A percentile compares a stretch with the other conserved stretches of the same genome.
These are phyloP conservation scores for Tuber brumale DNA, from an alignment of 495 filamentous ascomycete genomes.

Conservation along the genomic window DNA sequence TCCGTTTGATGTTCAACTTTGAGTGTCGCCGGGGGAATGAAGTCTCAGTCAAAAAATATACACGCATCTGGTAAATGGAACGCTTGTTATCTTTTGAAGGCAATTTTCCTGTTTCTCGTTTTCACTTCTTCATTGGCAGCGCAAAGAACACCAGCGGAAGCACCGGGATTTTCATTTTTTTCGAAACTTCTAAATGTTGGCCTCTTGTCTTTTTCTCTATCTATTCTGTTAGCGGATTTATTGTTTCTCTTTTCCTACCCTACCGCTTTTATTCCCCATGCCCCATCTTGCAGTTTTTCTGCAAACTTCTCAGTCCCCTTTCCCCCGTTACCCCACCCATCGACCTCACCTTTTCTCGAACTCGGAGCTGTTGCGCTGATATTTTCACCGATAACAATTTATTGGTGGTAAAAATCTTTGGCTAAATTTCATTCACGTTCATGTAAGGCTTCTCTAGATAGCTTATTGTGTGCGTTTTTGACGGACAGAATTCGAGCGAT, in stretches of 20 bases:
- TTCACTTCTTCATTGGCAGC: slow-evolving; percentile 30
- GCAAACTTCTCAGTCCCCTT: neutral
- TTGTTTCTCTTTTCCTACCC: slow-evolving; percentile 16
- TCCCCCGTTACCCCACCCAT: neutral
- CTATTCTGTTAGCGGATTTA: slow-evolving; percentile 36
- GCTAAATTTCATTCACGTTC: neutral
- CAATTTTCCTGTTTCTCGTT: slow-evolving; percentile 24
- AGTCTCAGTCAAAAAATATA: slow-evolving; percentile 34
- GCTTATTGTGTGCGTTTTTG: slow-evolving; percentile 5
- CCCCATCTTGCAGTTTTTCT: slow-evolving; percentile 1
- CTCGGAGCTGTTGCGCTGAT: neutral
- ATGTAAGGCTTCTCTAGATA: slow-evolving; percentile 5
- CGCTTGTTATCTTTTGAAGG: slow-evolving; percentile 35
- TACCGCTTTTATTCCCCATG: neutral
- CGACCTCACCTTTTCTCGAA: neutral
- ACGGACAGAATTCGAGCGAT: slow-evolving; percentile 1
- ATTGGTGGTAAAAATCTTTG: neutral
- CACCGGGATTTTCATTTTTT: slow-evolving; percentile 7
- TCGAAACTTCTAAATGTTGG: slow-evolving; percentile 27
- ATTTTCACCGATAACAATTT: slow-evolving; percentile 2
- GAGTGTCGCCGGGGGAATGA: slow-evolving; percentile 22
- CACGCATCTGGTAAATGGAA: slow-evolving; percentile 34
- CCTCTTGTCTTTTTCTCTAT: slow-evolving; percentile 31
- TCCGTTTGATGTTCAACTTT: slow-evolving; percentile 31
- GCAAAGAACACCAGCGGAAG: slow-evolving; percentile 37